These are phyloP conservation scores for Symmetrospora coprosmae DNA, from an alignment of 768 basidiomycete genomes.

Conservation along the genomic window DNA sequence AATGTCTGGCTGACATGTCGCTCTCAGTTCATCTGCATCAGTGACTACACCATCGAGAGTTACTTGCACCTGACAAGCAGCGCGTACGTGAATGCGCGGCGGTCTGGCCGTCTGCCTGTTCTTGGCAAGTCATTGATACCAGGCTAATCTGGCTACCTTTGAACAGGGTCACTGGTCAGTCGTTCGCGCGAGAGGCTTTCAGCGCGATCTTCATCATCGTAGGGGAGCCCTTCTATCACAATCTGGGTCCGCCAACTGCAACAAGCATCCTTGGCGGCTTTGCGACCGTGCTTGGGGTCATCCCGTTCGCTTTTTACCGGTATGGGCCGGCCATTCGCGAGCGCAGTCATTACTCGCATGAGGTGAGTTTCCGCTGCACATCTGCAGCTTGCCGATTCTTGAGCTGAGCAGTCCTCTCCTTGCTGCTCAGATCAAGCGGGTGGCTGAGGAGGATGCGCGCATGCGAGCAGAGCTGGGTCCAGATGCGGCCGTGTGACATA, in stretches of 20 bases:
- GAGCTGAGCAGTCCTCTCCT: no score
- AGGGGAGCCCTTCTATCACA: slow-evolving; percentile 15
- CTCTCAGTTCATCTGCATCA: background rate
- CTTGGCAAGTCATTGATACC: no score
- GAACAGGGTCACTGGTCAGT: slow-evolving; percentile 22
- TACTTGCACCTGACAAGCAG: background rate
- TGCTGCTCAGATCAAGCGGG: slow-evolving; percentile 2
- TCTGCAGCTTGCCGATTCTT: no score
- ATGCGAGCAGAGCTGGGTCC: background rate
- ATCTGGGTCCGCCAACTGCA: slow-evolving; percentile 7
- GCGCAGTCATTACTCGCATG: slow-evolving; percentile 7
- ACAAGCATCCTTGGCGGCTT: slow-evolving; percentile 18
- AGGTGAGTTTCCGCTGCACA: background rate
- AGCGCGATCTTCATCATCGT: slow-evolving; percentile 15
- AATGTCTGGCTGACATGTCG: no score
- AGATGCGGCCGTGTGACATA: background rate
- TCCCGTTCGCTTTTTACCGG: slow-evolving; percentile 19
- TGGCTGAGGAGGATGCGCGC: slow-evolving; percentile 6
- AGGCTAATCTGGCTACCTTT: no score
- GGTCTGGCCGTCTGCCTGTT: no score
- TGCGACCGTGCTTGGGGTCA: slow-evolving; percentile 12
- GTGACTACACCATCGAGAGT: background rate
- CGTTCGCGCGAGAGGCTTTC: slow-evolving; percentile 17
- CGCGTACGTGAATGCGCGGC: background rate
- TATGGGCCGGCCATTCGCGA: slow-evolving; percentile 21